Evolutionary conservation across 2,329 filamentous ascomycete species (phyloP).

Genomic region (Apiospora rasikravindrae): DNA sequence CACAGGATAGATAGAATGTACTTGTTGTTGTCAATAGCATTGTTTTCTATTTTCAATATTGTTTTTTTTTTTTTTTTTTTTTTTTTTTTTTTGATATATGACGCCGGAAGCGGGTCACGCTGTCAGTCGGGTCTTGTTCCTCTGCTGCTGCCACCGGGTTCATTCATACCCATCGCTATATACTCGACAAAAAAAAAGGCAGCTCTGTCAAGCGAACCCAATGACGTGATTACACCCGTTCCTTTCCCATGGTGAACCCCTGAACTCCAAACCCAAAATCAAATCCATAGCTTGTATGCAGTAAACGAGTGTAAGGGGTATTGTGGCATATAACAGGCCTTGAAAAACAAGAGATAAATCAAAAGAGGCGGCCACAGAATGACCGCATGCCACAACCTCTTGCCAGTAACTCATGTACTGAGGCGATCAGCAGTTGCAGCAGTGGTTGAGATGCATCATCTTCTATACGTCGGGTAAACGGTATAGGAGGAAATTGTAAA

Average conservation of each 20-base stretch:
- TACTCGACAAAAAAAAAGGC: background rate
- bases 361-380: background rate
- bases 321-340: background rate
- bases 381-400: background rate
- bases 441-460: background rate
- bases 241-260: background rate
- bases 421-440: background rate
- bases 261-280: background rate
- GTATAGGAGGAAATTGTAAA: background rate
- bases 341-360: background rate
- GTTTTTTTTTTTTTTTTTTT: no score
- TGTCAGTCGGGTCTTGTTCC: background rate
- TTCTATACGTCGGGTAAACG: background rate
- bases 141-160: background rate
- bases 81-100: background rate
- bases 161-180: conserved; percentile 6
- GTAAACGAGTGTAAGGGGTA: conserved; percentile 10
- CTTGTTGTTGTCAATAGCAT: background rate
- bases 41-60: conserved; percentile 2
- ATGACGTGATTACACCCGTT: background rate
- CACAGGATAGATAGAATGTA: background rate
- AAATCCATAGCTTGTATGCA: conserved; percentile 1
- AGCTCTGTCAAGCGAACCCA: background rate
- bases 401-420: background rate
- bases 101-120: background rate